Evolutionary conservation across 805 yeast genomes (phyloP).

Genomic region (Saturnispora diversa): DNA sequence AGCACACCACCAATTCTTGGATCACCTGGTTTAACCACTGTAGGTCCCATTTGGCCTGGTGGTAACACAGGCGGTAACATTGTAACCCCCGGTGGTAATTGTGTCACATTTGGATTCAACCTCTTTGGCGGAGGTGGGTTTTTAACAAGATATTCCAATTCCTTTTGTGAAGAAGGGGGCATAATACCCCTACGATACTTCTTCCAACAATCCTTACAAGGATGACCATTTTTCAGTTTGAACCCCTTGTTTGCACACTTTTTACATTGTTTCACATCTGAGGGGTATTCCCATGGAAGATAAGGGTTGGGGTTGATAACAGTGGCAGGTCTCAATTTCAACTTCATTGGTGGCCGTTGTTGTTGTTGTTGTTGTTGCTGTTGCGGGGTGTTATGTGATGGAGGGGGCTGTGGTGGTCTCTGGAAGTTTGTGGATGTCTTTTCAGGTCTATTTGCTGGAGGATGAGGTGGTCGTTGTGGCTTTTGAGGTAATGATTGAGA

Average conservation of each 20-base stretch:
- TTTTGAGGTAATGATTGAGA: constrained; percentile 4
- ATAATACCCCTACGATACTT: constrained; percentile 32
- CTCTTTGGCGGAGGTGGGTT: constrained; percentile 16
- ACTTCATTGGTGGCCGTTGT: neutral
- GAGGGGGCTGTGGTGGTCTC: constrained; percentile 5
- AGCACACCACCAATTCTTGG: constrained; percentile 65
- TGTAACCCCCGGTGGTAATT: constrained; percentile 22
- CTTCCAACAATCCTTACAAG: constrained; percentile 67
- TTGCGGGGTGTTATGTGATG: constrained; percentile 4
- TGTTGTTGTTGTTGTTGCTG: constrained; percentile 2
- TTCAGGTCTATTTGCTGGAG: constrained; percentile 4
- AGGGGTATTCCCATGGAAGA: constrained; percentile 63
- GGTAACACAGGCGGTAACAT: constrained; percentile 11
- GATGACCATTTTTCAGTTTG: constrained; percentile 47
- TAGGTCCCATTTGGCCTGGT: constrained; percentile 20
- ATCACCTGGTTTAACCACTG: constrained; percentile 65
- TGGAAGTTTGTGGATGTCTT: constrained; percentile 6
- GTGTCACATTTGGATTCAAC: constrained; percentile 22
- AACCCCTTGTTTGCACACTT: constrained; percentile 73
- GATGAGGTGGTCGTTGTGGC: constrained; percentile 6
- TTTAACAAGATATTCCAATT: constrained; percentile 13
- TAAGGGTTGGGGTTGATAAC: constrained; percentile 31
- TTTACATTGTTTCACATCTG: constrained; percentile 43
- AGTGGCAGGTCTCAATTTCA: constrained; percentile 11
- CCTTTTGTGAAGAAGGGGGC: constrained; percentile 18